phyloP scores from a whole-genome alignment of 306 rosid genomes.

The Acacia crassicarpa region DNA sequence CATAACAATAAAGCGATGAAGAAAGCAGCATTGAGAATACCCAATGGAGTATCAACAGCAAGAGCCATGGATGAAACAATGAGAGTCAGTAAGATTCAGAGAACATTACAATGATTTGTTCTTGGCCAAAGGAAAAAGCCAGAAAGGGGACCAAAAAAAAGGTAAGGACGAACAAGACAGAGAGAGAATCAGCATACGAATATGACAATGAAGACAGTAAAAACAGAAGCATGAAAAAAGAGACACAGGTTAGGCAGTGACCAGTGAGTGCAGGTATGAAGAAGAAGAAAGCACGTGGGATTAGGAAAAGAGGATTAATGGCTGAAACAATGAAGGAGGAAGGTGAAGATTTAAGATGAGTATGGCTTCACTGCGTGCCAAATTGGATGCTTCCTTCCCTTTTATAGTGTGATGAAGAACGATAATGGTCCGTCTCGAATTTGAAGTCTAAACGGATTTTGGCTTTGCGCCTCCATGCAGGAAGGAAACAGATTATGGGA shows the following conservation, averaged over 20 bases:
- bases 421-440: no score
- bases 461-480: no score
- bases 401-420: neutral
- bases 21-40: slow-evolving; percentile 49
- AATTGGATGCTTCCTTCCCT: neutral
- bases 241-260: neutral
- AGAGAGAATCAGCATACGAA: neutral
- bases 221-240: neutral
- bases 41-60: slow-evolving; percentile 41
- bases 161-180: neutral
- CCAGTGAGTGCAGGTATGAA: neutral
- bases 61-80: neutral
- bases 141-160: neutral
- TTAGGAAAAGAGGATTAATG: neutral
- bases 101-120: neutral
- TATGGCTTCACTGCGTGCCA: neutral
- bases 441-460: no score
- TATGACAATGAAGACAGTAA: neutral
- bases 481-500: no score
- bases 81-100: neutral
- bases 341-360: neutral
- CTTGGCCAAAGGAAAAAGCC: neutral
- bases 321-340: neutral
- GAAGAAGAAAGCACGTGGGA: neutral
- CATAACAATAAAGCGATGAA: slow-evolving; percentile 51